Base-by-base conservation (phyloP, 495 filamentous ascomycete species). In the Penicillium manginii region DNA sequence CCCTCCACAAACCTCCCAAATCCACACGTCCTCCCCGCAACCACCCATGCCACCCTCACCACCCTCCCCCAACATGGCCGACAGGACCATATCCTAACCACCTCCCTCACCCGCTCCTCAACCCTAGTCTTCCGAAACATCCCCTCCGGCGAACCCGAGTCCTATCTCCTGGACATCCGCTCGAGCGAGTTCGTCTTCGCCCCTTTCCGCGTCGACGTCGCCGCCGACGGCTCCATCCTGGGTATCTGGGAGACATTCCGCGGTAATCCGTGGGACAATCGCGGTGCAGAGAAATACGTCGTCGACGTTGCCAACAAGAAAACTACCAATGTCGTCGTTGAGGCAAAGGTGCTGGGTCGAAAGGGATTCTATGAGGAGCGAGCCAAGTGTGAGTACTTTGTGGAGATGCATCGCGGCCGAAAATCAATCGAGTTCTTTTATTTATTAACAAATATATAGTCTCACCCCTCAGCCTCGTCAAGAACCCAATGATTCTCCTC, bases 401-500 rank as follows among this genome's bases (percentile, higher is more conserved):
- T 26, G 23, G 23, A 26, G n/a, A n/a, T n/a, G n/a, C n/a, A n/a
- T n/a, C n/a, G n/a, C n/a, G n/a, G n/a, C n/a, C n/a, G n/a, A n/a
- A n/a, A n/a, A n/a, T n/a, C n/a, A n/a, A n/a, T n/a, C n/a, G n/a
- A n/a, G n/a, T n/a, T n/a, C n/a, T n/a, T n/a, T n/a, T 29, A 8
- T 29, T 7, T 29, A 29, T 8, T 29, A 8, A 29, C 26, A 29
- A 7, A 8, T 64, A 39, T 55, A 50, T 49, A 82, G 77, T 83
- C 63, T 83, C 81, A 12, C 82, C 86, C 7, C 60, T 97, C 54
- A 81, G 83, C 59, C 84, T 98, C 42, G 80, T 98, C 63, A 90
- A 91, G 74, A 97, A 89, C 66, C 94, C 94, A 3, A 98, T 98
- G 90, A 96, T 98, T 55, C 76, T 98, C 45, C 84, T 98, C 74